phyloP scores from a whole-genome alignment of 2,329 filamentous ascomycete genomes.

The Calonectria pteridis region DNA sequence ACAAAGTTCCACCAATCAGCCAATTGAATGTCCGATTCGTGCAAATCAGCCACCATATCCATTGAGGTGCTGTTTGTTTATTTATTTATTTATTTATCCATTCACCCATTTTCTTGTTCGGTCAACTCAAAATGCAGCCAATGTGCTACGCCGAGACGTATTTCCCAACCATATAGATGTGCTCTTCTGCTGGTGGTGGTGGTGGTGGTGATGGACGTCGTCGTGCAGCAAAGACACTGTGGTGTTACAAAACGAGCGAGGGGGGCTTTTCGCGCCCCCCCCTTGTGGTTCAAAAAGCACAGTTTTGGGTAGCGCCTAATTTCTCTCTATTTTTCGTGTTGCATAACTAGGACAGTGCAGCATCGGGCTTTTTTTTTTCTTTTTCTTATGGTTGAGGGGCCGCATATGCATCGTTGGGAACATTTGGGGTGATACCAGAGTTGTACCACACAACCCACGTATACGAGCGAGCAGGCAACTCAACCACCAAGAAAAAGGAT shows the following conservation, averaged over 20 bases:
- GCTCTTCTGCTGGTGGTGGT: background rate
- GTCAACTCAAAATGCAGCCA: background rate
- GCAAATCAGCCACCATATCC: background rate
- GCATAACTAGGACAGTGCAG: background rate
- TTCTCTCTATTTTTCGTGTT: background rate
- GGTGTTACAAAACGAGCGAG: background rate
- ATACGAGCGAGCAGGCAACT: background rate
- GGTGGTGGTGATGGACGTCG: background rate
- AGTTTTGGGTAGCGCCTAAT: background rate
- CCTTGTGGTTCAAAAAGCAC: background rate
- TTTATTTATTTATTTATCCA: too few relatives aligned
- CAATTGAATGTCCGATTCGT: background rate
- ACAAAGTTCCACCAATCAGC: background rate
- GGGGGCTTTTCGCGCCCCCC: background rate
- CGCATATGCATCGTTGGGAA: background rate
- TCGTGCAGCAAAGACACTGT: background rate
- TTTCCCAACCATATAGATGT: background rate
- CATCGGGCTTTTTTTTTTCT: background rate
- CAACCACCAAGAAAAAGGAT: background rate
- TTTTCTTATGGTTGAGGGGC: background rate
- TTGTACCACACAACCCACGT: background rate
- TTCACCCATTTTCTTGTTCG: too few relatives aligned
- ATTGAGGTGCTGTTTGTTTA: background rate
- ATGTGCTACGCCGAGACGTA: background rate
- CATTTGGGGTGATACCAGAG: background rate